Base-by-base conservation (phyloP, 176 grass and related monocot genomes). In the Tillandsia leiboldiana region DNA sequence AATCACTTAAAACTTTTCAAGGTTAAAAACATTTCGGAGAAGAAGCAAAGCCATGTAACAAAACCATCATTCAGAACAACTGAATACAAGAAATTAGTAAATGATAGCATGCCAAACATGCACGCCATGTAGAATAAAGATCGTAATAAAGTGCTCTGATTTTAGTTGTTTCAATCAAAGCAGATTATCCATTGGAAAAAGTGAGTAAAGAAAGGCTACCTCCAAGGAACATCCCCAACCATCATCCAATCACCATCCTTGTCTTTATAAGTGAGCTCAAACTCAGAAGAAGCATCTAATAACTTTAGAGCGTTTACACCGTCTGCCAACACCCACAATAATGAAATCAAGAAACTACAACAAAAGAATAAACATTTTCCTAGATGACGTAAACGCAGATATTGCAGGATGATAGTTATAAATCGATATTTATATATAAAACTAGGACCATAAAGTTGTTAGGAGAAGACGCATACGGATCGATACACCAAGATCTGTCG, bases 161-260 rank as follows among this genome's bases (percentile, higher is more conserved):
- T 29, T 42, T 42, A 42, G 7, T 42, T 7, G 3, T 42, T 42
- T 42, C 59, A 65, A 24, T 51, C 10, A 75, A 75, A 75, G 63
- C 49, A n/a, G 23, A 63, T 23, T 11, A 70, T 23, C 15, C 51
- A 4, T 28, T 67, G 14, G 12, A 20, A 9, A 48, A 48, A 52
- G 17, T 64, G 33, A 1, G 65, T 12, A 67, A 8, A 18, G 12
- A 48, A 48, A 48, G 23, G 51, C 53, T 79, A 79, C 77, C 58
- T 65, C 77, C 77, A 79, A 48, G 77, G 75, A 8, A 78, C 75
- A 63, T 78, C 75, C 23, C 75, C 75, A 78, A 78, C 67, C 54
- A 78, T 64, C 75, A 78, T 69, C 75, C 65, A 70, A 69, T 78
- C 75, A 11, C 75, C 75, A 51, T 78, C 75, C 61, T 78, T 78